These are phyloP conservation scores for Aotearoamyces nothofagi DNA, from an alignment of 2,329 filamentous ascomycete genomes.

Conservation along the genomic window DNA sequence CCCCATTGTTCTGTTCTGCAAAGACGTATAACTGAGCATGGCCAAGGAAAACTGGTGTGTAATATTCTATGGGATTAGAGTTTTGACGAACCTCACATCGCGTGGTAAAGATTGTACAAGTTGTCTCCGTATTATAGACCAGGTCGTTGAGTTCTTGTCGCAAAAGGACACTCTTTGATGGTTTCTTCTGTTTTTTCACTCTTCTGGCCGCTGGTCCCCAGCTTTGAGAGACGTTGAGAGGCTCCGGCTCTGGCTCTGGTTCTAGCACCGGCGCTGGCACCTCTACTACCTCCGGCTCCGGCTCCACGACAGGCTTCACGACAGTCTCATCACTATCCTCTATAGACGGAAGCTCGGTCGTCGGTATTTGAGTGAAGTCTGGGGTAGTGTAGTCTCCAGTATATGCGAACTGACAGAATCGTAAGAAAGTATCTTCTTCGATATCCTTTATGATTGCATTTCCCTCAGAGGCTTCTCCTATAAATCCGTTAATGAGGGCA, in stretches of 20 bases:
- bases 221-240: too few relatives aligned
- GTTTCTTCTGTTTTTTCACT: conserved; percentile 5
- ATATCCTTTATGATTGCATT: conserved; percentile 9
- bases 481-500: conserved; percentile 9
- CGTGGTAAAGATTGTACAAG: conserved; percentile 2
- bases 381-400: conserved; percentile 9
- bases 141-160: conserved; percentile 4
- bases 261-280: background rate
- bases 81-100: conserved; percentile 8
- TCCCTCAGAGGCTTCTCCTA: conserved; percentile 8
- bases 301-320: conserved; percentile 1
- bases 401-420: conserved; percentile 10
- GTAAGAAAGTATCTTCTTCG: conserved; percentile 9
- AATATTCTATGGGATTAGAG: conserved; percentile 7
- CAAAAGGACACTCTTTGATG: conserved; percentile 5
- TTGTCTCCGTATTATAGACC: conserved; percentile 5
- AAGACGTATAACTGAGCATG: conserved; percentile 10
- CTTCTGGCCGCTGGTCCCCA: too few relatives aligned
- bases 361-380: conserved; percentile 7
- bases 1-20: conserved; percentile 9
- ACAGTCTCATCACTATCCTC: conserved; percentile 1
- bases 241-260: background rate
- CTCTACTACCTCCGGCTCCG: conserved; percentile 2
- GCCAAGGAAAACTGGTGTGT: conserved; percentile 7
- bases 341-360: conserved; percentile 5